These are phyloP conservation scores for Naganishia albida DNA, from an alignment of 1,284 basidiomycete genomes.

Conservation along the genomic window DNA sequence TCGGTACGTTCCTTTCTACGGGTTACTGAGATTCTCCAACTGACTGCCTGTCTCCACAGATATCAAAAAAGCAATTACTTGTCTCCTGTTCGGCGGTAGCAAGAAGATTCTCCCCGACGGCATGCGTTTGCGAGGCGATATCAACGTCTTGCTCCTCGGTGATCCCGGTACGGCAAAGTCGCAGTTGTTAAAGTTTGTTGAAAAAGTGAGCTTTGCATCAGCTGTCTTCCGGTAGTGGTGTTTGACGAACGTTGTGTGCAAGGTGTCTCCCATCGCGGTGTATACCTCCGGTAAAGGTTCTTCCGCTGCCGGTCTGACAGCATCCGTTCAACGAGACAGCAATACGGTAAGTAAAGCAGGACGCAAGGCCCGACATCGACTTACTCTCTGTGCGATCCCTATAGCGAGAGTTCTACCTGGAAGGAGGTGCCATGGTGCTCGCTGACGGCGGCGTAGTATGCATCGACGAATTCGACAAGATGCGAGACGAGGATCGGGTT, in stretches of 20 bases:
- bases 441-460: constrained; percentile 98
- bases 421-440: constrained; percentile 99
- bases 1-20: constrained; percentile 61
- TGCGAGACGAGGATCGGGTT: constrained; percentile 98
- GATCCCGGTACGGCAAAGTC: constrained; percentile 98
- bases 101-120: constrained; percentile 97
- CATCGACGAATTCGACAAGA: constrained; percentile 99
- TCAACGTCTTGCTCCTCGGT: constrained; percentile 93
- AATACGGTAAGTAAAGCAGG: constrained; percentile 65
- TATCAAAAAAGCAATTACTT: constrained; percentile 97
- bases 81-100: constrained; percentile 94
- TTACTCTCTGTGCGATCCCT: background rate
- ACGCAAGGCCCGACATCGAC: constrained; percentile 2
- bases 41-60: constrained; percentile 58
- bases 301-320: constrained; percentile 96
- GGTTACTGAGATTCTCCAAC: background rate
- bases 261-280: constrained; percentile 95
- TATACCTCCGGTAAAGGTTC: constrained; percentile 98
- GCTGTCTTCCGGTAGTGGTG: background rate
- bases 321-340: constrained; percentile 92
- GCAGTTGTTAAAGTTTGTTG: constrained; percentile 96
- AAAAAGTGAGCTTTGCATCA: constrained; percentile 66
- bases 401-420: constrained; percentile 97
- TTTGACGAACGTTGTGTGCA: background rate
- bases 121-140: constrained; percentile 95